These are phyloP conservation scores for Metschnikowia baotianmanensis DNA, from an alignment of 805 yeast genomes.

Conservation along the genomic window DNA sequence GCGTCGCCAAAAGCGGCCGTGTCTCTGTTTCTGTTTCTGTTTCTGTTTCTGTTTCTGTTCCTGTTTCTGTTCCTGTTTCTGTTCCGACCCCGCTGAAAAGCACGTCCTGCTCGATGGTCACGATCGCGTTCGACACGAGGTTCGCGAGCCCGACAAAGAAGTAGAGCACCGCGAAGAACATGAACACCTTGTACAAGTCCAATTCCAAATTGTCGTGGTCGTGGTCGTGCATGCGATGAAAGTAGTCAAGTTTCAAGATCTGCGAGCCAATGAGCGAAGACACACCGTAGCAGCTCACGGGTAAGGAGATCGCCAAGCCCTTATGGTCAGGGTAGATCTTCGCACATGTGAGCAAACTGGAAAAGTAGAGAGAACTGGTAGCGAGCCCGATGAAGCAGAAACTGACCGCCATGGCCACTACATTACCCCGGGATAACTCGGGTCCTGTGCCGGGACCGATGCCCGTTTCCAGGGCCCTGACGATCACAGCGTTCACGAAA, in stretches of 20 bases:
- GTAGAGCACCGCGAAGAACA: slow-evolving; percentile 51
- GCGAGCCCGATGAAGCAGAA: slow-evolving; percentile 67
- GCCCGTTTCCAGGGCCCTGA: slow-evolving; percentile 13
- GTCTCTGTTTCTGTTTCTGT: no score
- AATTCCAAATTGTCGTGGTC: no score
- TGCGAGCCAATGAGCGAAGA: slow-evolving; percentile 77
- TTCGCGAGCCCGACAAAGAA: slow-evolving; percentile 55
- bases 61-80: no score
- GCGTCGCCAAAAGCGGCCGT: slow-evolving; percentile 15
- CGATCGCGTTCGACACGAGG: slow-evolving; percentile 64
- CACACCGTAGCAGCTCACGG: slow-evolving; percentile 84
- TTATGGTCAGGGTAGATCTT: slow-evolving; percentile 74
- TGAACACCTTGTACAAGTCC: slow-evolving; percentile 52
- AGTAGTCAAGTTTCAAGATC: slow-evolving; percentile 43
- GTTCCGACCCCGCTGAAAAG: slow-evolving; percentile 33
- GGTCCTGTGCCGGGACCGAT: background rate
- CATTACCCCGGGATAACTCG: slow-evolving; percentile 33
- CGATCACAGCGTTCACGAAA: slow-evolving; percentile 33
- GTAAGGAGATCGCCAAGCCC: slow-evolving; percentile 81
- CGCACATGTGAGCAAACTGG: slow-evolving; percentile 77
- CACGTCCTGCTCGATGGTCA: slow-evolving; percentile 53
- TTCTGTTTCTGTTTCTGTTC: no score
- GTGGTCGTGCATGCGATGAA: slow-evolving; percentile 29
- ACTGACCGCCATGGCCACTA: slow-evolving; percentile 42
- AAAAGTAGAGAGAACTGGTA: slow-evolving; percentile 69